phyloP scores from a whole-genome alignment of 2,329 filamentous ascomycete species.

The Metarhizium anisopliae region DNA sequence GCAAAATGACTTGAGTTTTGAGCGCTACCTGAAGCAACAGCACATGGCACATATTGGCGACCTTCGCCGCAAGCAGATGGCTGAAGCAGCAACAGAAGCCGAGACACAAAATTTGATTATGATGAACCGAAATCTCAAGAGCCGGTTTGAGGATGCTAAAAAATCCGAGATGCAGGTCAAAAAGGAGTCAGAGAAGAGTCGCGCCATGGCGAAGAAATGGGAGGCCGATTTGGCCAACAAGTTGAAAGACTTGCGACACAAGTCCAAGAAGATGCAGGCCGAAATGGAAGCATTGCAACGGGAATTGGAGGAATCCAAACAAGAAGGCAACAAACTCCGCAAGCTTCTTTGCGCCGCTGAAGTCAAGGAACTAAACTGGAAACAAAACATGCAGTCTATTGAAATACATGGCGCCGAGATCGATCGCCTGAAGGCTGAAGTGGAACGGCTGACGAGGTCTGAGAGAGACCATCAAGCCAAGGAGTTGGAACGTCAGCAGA shows the following conservation, averaged over 20 bases:
- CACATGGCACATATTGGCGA: slow-evolving; percentile 76
- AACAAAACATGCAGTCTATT: slow-evolving; percentile 55
- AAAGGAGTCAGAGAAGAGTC: slow-evolving; percentile 63
- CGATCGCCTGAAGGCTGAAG: slow-evolving; percentile 48
- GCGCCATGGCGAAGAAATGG: slow-evolving; percentile 68
- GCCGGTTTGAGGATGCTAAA: slow-evolving; percentile 64
- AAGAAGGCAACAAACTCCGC: slow-evolving; percentile 56
- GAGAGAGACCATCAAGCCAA: slow-evolving; percentile 56
- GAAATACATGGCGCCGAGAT: slow-evolving; percentile 53
- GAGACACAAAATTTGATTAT: slow-evolving; percentile 76
- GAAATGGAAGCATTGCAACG: slow-evolving; percentile 48
- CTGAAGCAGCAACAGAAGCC: slow-evolving; percentile 69
- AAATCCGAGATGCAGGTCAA: slow-evolving; percentile 60
- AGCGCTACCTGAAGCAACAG: slow-evolving; percentile 75
- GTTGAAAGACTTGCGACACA: slow-evolving; percentile 57
- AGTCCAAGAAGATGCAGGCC: slow-evolving; percentile 54
- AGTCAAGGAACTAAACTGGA: slow-evolving; percentile 53
- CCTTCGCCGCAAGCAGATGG: slow-evolving; percentile 63
- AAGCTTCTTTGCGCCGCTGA: slow-evolving; percentile 60
- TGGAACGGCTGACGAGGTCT: slow-evolving; percentile 49
- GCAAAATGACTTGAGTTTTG: slow-evolving; percentile 74
- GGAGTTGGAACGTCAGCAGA: slow-evolving; percentile 49
- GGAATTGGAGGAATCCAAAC: slow-evolving; percentile 47
- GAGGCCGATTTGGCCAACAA: slow-evolving; percentile 62
- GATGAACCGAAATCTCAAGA: slow-evolving; percentile 63